Conservation (phyloP, 257 asterid genomes). For the Haberlea rhodopensis region DNA sequence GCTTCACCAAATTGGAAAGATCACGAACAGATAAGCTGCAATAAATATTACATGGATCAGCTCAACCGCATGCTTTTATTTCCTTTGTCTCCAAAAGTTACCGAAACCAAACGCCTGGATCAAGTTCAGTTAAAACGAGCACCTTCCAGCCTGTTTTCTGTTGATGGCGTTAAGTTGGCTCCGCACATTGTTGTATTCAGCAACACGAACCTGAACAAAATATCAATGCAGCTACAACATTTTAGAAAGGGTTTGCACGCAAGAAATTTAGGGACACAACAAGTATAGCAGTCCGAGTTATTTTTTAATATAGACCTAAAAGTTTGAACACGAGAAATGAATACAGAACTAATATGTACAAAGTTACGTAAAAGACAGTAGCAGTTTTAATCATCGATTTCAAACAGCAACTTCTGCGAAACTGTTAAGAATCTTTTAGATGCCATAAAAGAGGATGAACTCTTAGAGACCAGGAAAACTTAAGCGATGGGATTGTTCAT, state of each 20-base stretch:
- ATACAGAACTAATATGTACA: not conserved
- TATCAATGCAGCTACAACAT: not conserved
- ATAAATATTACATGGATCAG: conserved; percentile 44
- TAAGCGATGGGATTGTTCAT: not conserved
- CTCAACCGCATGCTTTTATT: conserved; percentile 35
- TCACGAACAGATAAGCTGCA: conserved; percentile 92
- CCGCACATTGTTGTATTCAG: conserved; percentile 53
- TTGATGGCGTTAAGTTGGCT: conserved; percentile 56
- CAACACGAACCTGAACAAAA: conserved; percentile 49
- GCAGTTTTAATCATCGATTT: not conserved
- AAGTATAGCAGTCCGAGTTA: not conserved
- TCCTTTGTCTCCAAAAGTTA: conserved; percentile 1
- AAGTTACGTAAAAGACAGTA: no score
- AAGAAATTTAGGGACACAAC: conserved; percentile 5
- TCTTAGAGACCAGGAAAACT: not conserved
- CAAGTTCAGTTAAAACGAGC: conserved; percentile 3
- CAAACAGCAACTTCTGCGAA: not conserved
- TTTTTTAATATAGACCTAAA: not conserved
- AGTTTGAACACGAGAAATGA: not conserved
- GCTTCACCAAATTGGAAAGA: conserved; percentile 82
- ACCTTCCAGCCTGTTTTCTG: conserved; percentile 57
- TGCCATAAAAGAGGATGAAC: not conserved
- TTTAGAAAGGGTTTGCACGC: not conserved
- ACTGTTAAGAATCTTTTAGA: not conserved
- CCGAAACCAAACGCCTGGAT: not conserved